These are phyloP conservation scores for Pichia sorboxylosa DNA, from an alignment of 1,139 yeast genomes.

Conservation along the genomic window DNA sequence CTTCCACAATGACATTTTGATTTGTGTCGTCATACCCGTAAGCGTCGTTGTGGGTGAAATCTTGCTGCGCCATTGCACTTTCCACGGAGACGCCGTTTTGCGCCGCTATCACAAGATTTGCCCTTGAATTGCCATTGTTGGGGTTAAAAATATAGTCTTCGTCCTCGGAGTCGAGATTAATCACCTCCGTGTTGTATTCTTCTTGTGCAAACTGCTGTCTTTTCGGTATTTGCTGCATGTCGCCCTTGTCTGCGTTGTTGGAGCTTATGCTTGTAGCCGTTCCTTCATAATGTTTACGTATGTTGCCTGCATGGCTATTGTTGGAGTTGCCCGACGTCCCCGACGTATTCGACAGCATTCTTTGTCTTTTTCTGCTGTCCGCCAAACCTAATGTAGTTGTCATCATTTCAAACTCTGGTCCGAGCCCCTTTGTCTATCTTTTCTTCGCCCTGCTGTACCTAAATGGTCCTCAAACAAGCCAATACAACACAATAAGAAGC, in stretches of 20 bases:
- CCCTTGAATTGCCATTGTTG: not conserved
- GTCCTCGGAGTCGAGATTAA: constrained; percentile 29
- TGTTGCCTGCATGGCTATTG: not conserved
- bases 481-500: too few relatives aligned
- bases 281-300: not conserved
- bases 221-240: constrained; percentile 6
- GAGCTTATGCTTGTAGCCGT: not conserved
- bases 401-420: too few relatives aligned
- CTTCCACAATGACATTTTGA: not conserved
- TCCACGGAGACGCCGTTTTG: not conserved
- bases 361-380: constrained; percentile 10
- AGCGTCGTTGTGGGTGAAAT: constrained; percentile 1
- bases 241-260: not conserved
- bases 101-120: not conserved
- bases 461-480: too few relatives aligned
- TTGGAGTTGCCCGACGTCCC: not conserved
- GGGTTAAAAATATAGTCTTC: constrained; percentile 26
- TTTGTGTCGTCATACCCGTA: not conserved
- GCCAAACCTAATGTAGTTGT: constrained; percentile 1
- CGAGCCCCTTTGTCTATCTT: too few relatives aligned
- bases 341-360: constrained; percentile 8
- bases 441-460: too few relatives aligned
- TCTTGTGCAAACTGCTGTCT: constrained; percentile 7
- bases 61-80: constrained; percentile 10
- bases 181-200: constrained; percentile 18